These are phyloP conservation scores for Hyphochytrium catenoides DNA, from an alignment of 352 stramenopile genomes.

Conservation along the genomic window DNA sequence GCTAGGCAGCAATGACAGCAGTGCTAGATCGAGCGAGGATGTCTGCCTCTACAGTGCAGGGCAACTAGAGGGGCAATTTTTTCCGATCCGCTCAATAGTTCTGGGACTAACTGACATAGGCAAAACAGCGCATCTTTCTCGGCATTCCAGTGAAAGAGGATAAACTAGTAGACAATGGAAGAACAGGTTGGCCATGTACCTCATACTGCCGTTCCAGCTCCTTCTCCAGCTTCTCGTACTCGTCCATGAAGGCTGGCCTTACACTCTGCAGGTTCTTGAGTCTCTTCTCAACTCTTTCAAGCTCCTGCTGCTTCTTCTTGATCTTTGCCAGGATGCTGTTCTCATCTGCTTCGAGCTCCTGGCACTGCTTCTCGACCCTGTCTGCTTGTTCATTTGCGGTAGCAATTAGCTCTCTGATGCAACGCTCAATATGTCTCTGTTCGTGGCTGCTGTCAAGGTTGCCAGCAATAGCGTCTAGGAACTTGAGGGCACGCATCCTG, in stretches of 20 bases:
- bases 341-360: constrained; percentile 74
- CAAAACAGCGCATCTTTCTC: too few species aligned
- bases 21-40: too few species aligned
- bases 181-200: constrained; percentile 10
- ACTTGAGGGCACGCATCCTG: constrained; percentile 57
- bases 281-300: constrained; percentile 82
- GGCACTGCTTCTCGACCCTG: constrained; percentile 55
- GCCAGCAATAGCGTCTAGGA: constrained; percentile 66
- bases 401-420: constrained; percentile 35
- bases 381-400: constrained; percentile 59
- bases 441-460: constrained; percentile 56
- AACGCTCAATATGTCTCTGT: constrained; percentile 63
- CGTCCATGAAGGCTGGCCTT: constrained; percentile 85
- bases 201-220: constrained; percentile 87
- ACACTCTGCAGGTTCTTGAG: constrained; percentile 74
- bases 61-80: too few species aligned
- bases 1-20: too few species aligned
- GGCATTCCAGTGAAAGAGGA: constrained; percentile 2
- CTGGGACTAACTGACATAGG: not conserved
- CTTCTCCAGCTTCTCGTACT: constrained; percentile 90
- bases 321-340: constrained; percentile 71
- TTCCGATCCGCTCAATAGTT: not conserved
- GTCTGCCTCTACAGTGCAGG: too few species aligned
- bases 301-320: constrained; percentile 77
- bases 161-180: not conserved